Evolutionary conservation across 768 basidiomycete species (phyloP), one percentile per base, ranked within the genome.

Genomic region (Lentinula sp.): DNA sequence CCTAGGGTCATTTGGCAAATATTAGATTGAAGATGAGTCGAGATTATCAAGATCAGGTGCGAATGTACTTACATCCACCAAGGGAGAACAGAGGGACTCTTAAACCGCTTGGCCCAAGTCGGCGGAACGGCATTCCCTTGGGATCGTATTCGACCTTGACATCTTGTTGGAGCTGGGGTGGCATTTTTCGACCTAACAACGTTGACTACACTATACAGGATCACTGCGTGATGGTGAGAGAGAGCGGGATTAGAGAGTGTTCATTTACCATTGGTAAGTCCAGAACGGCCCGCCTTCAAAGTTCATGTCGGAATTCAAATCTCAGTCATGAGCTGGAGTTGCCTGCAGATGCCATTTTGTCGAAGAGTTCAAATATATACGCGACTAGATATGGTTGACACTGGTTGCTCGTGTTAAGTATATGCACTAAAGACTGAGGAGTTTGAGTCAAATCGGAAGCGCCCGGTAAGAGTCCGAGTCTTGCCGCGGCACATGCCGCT

Each of bases 41-140:
- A 13, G 45, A 50, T 37, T 13, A 54, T 21, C 3, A 23, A 21
- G 32, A n/a, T 52, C 11, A 32, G 51, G 15, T 11, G 37, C 5
- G 18, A 46, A 37, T 32, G 34, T 1, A 69, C 75, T 60, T 63
- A 77, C 81, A 84, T 70, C 80, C 80, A 58, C 84, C 85, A 59
- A 83, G 76, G 3, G 79, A 80, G 72, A 86, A 79, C 52, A 82
- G 67, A 28, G 82, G 80, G 18, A 86, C 84, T 56, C 80, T 74
- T 37, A 84, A 71, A 31, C 83, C 83, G 50, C 74, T 76, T 49
- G 74, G 68, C 23, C 83, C 83, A 18, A 84, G 72, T 63, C 78
- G 72, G 46, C 78, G 70, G 68, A 76, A 79, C 23, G 70, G 74
- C 78, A 79, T 79, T 63, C 70, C 67, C 68, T 79, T 79, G 34